A percentile compares a stretch with the other conserved stretches of the same genome.
phyloP scores from a whole-genome alignment of 768 basidiomycete genomes.

The Cystobasidium tubakii region DNA sequence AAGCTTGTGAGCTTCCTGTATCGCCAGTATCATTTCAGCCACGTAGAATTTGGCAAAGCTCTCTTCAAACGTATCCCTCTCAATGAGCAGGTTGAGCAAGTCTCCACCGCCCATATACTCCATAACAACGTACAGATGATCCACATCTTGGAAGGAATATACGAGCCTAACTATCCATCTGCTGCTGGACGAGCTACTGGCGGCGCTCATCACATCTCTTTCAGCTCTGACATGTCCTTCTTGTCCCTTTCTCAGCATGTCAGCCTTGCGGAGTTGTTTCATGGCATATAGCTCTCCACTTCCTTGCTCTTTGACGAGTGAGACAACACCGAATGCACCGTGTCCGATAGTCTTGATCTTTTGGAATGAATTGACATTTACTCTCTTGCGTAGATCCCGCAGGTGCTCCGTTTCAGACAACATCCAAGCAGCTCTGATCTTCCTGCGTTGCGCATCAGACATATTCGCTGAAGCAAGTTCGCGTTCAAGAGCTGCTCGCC shows the following conservation, averaged over 20 bases:
- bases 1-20: constrained; percentile 85
- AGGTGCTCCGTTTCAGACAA: constrained; percentile 86
- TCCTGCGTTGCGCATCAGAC: constrained; percentile 63
- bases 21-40: constrained; percentile 86
- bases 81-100: constrained; percentile 89
- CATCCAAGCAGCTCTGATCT: constrained; percentile 67
- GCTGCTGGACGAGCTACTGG: constrained; percentile 66
- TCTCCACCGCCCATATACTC: constrained; percentile 97
- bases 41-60: constrained; percentile 88
- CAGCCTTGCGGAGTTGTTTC: constrained; percentile 69
- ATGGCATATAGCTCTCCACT: constrained; percentile 82
- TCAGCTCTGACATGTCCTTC: constrained; percentile 96
- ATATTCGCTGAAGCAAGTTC: constrained; percentile 74
- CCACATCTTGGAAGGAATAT: constrained; percentile 92
- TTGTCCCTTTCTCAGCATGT: constrained; percentile 63
- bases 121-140: constrained; percentile 81
- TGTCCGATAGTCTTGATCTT: constrained; percentile 92
- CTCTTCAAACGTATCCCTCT: constrained; percentile 83
- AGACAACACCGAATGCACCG: constrained; percentile 96
- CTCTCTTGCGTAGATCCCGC: constrained; percentile 72
- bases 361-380: constrained; percentile 75
- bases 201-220: constrained; percentile 85
- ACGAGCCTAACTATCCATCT: constrained; percentile 91
- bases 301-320: constrained; percentile 74
- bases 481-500: constrained; percentile 76